phyloP scores from a whole-genome alignment of 192 early-diverging fungal species.

The Dispira simplex region DNA sequence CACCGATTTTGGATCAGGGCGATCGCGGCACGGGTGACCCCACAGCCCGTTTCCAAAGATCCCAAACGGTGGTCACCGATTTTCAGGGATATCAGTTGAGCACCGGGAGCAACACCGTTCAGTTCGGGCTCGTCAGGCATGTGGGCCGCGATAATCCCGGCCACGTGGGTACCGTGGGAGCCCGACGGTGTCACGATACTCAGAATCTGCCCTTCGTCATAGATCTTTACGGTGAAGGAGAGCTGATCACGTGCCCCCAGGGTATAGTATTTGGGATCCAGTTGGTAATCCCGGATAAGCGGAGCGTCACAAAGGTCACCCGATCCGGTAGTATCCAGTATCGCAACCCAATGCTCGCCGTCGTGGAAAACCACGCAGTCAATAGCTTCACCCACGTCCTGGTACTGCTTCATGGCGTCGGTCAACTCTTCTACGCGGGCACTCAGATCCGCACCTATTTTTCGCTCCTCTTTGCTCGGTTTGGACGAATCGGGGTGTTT shows the following conservation, averaged over 20 bases:
- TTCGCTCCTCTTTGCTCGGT: constrained; percentile 27
- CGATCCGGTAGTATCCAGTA: constrained; percentile 53
- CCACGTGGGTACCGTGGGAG: constrained; percentile 90
- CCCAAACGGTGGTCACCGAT: constrained; percentile 73
- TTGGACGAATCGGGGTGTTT: constrained; percentile 12
- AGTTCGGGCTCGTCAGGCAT: constrained; percentile 68
- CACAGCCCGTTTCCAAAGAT: constrained; percentile 72
- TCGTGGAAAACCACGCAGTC: constrained; percentile 84
- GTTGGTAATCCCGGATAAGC: constrained; percentile 55
- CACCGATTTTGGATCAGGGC: constrained; percentile 49
- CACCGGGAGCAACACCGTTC: constrained; percentile 91
- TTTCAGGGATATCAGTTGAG: constrained; percentile 83
- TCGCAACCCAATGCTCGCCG: constrained; percentile 75
- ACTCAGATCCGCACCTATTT: constrained; percentile 36
- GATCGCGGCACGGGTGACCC: constrained; percentile 64
- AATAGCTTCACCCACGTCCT: constrained; percentile 60
- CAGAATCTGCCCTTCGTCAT: constrained; percentile 59
- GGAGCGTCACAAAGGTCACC: constrained; percentile 55
- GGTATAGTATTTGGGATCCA: constrained; percentile 49
- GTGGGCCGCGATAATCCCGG: constrained; percentile 81
- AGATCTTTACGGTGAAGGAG: constrained; percentile 88
- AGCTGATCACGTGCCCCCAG: constrained; percentile 67
- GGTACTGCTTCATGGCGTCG: constrained; percentile 36
- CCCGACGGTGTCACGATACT: constrained; percentile 74
- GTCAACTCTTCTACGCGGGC: constrained; percentile 49